Percentiles rank a stretch among this genome's conserved stretches.
Evolutionary conservation across 1,139 yeast genomes (phyloP).

Genomic region (Kodamaea derodonti): DNA sequence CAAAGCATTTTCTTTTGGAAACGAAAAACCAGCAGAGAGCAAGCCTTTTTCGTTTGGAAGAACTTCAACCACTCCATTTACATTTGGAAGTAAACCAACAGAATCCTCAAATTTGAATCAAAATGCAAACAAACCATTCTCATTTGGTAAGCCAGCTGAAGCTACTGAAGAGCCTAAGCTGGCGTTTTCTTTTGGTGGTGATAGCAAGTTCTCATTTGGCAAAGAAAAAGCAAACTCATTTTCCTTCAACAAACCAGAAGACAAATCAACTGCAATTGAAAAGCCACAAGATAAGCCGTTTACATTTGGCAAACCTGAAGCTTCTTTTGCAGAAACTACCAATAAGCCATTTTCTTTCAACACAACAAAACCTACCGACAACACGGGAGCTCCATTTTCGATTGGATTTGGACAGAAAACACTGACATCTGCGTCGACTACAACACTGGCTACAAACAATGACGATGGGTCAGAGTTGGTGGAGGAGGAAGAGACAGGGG

Average conservation of each 20-base stretch:
- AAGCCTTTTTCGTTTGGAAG: slow-evolving; percentile 1
- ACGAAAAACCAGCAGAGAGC: not conserved
- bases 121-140: slow-evolving; percentile 10
- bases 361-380: slow-evolving; percentile 9
- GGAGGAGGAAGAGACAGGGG: slow-evolving; percentile 39
- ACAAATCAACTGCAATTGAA: not conserved
- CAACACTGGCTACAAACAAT: not conserved
- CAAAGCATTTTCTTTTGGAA: slow-evolving; percentile 14
- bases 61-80: slow-evolving; percentile 3
- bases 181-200: slow-evolving; percentile 2
- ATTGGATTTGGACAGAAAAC: not conserved
- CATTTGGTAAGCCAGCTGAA: slow-evolving; percentile 11
- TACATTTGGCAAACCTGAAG: slow-evolving; percentile 4
- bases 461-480: slow-evolving; percentile 22
- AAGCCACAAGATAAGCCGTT: not conserved
- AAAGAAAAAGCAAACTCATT: slow-evolving; percentile 1
- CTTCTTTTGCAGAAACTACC: slow-evolving; percentile 2
- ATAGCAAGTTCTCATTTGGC: not conserved
- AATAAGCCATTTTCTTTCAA: slow-evolving; percentile 11
- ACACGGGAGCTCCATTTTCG: not conserved
- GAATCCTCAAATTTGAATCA: not conserved
- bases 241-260: slow-evolving; percentile 1
- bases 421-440: not conserved
- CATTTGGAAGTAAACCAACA: slow-evolving; percentile 3
- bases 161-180: slow-evolving; percentile 4